Conservation (phyloP, 1,284 basidiomycete species). For the Moesziomyces sp. region DNA sequence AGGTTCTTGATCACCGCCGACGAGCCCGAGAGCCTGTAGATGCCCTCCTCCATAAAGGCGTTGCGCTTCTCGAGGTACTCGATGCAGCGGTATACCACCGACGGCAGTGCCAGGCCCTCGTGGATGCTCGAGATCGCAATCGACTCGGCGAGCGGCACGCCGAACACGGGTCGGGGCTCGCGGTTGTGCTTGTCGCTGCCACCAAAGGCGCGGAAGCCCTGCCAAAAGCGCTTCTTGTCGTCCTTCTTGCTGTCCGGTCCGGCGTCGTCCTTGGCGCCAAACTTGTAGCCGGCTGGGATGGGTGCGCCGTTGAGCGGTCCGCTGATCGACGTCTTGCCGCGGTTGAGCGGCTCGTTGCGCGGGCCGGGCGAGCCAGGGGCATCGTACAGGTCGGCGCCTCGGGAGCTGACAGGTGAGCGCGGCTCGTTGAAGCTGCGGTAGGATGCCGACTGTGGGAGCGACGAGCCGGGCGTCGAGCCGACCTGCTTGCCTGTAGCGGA, state of each 20-base stretch:
- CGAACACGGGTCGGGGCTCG: slow-evolving; percentile 77
- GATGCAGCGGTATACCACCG: slow-evolving; percentile 88
- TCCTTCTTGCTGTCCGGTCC: slow-evolving; percentile 33
- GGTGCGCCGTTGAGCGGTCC: slow-evolving; percentile 85
- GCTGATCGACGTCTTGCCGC: slow-evolving; percentile 77
- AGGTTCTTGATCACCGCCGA: slow-evolving; percentile 88
- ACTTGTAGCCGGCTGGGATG: slow-evolving; percentile 88
- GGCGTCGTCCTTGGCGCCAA: slow-evolving; percentile 69
- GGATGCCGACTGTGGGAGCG: slow-evolving; percentile 33
- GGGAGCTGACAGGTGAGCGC: slow-evolving; percentile 20
- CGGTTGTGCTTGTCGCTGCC: slow-evolving; percentile 38
- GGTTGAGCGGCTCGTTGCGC: slow-evolving; percentile 24
- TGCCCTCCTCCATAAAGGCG: slow-evolving; percentile 95
- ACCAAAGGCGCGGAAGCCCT: slow-evolving; percentile 54
- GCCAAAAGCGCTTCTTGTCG: slow-evolving; percentile 66
- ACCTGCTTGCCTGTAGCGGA: slow-evolving; percentile 18
- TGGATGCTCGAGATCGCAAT: slow-evolving; percentile 84
- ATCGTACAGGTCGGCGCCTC: slow-evolving; percentile 26
- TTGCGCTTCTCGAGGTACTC: slow-evolving; percentile 75
- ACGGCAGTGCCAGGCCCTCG: slow-evolving; percentile 80
- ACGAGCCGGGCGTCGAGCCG: slow-evolving; percentile 15
- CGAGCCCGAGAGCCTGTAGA: slow-evolving; percentile 79
- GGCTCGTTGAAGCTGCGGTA: slow-evolving; percentile 45
- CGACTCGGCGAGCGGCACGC: slow-evolving; percentile 85
- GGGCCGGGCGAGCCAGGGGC: slow-evolving; percentile 34